A percentile compares a stretch with the other conserved stretches of the same genome.
phyloP scores from a whole-genome alignment of 1,139 yeast species.

The Chernovozyma aurita region DNA sequence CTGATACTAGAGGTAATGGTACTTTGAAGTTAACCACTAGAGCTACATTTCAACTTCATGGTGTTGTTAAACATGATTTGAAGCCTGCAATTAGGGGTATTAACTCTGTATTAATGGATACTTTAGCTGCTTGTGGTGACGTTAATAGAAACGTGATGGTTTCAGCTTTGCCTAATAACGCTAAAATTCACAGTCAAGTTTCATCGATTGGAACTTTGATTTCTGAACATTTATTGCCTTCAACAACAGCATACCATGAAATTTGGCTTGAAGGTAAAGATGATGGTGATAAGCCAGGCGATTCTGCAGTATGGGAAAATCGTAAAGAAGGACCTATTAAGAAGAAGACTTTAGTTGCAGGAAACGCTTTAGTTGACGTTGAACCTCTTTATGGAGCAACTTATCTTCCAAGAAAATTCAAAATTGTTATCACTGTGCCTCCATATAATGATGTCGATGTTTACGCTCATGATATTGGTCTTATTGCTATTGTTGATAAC shows the following conservation, averaged over 20 bases:
- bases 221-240: conserved; percentile 81
- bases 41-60: conserved; percentile 96
- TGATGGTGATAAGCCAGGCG: conserved; percentile 62
- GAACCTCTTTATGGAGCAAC: conserved; percentile 88
- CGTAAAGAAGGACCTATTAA: conserved; percentile 77
- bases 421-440: conserved; percentile 91
- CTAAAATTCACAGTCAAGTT: conserved; percentile 76
- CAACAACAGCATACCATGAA: conserved; percentile 94
- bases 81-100: conserved; percentile 92
- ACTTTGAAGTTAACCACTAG: conserved; percentile 93
- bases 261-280: conserved; percentile 93
- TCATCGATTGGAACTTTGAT: conserved; percentile 58
- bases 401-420: conserved; percentile 93
- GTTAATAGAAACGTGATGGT: conserved; percentile 95
- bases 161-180: conserved; percentile 81
- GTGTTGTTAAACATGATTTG: conserved; percentile 84
- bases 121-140: conserved; percentile 98
- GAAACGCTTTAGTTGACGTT: conserved; percentile 76
- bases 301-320: conserved; percentile 65
- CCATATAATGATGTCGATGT: conserved; percentile 97
- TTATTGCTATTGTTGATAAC: conserved; percentile 80
- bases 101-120: conserved; percentile 86
- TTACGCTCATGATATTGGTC: conserved; percentile 91
- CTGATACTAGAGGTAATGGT: conserved; percentile 85
- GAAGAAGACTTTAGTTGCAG: conserved; percentile 77